Evolutionary conservation across 768 basidiomycete species (phyloP).

Genomic region (Lactarius deliciosus): DNA sequence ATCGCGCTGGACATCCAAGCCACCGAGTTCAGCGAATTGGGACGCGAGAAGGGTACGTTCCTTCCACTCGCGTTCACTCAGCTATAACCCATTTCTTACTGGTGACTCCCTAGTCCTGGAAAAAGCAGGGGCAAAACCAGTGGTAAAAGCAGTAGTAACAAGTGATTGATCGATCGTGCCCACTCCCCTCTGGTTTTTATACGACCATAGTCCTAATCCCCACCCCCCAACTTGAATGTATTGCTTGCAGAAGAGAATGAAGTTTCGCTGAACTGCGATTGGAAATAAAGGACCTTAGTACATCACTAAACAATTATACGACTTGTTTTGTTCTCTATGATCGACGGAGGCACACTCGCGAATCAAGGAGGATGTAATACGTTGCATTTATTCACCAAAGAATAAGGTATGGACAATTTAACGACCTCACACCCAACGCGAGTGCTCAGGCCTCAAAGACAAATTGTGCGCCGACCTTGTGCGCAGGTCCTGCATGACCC

Average conservation of each 20-base stretch:
- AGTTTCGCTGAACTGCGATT: slow-evolving; percentile 8
- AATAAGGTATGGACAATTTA: slow-evolving; percentile 26
- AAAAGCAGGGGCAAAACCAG: slow-evolving; percentile 28
- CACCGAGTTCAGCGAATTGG: slow-evolving; percentile 73
- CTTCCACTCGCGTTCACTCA: not conserved
- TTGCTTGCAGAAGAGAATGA: slow-evolving; percentile 21
- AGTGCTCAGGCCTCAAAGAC: slow-evolving; percentile 29
- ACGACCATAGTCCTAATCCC: not conserved
- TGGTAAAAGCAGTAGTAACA: not conserved
- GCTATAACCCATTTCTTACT: not conserved
- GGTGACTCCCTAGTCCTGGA: slow-evolving; percentile 31
- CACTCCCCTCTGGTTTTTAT: not conserved
- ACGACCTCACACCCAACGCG: slow-evolving; percentile 9
- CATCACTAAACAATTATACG: slow-evolving; percentile 24
- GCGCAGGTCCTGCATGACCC: slow-evolving; percentile 57
- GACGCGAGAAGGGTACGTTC: slow-evolving; percentile 63
- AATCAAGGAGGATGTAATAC: slow-evolving; percentile 4
- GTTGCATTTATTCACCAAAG: slow-evolving; percentile 12
- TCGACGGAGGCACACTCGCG: not conserved
- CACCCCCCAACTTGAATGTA: slow-evolving; percentile 11
- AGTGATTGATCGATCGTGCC: slow-evolving; percentile 24
- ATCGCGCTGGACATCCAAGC: slow-evolving; percentile 83
- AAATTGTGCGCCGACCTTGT: slow-evolving; percentile 51
- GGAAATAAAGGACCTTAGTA: slow-evolving; percentile 17
- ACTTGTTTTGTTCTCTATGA: not conserved